These are phyloP conservation scores for Aspergillus arachidicola DNA, from an alignment of 2,329 filamentous ascomycete genomes.

Conservation along the genomic window DNA sequence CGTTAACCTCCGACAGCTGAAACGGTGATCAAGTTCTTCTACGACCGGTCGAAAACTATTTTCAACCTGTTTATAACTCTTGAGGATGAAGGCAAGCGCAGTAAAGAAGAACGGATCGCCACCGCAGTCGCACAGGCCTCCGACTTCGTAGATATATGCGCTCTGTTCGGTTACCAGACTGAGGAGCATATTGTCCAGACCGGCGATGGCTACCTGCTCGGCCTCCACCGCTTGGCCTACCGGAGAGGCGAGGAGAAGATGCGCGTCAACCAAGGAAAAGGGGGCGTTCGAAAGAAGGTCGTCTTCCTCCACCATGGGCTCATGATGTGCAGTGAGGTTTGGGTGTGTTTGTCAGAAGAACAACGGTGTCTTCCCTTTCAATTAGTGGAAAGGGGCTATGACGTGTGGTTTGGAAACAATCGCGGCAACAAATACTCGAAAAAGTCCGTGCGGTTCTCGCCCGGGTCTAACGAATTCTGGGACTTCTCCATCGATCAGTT, in stretches of 20 bases:
- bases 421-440: constrained; percentile 99
- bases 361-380: constrained; percentile 85
- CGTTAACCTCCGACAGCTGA: constrained; percentile 57
- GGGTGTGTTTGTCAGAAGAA: constrained; percentile 88
- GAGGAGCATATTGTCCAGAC: constrained; percentile 98
- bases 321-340: constrained; percentile 98
- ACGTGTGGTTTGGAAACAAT: constrained; percentile 98
- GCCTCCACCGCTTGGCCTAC: constrained; percentile 84
- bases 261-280: constrained; percentile 69
- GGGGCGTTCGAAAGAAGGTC: constrained; percentile 76
- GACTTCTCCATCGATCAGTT: constrained; percentile 99
- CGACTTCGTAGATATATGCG: constrained; percentile 94
- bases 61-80: constrained; percentile 79
- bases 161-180: constrained; percentile 84
- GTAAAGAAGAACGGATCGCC: constrained; percentile 70
- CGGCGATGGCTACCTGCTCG: constrained; percentile 87
- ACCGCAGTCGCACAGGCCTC: constrained; percentile 79
- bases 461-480: constrained; percentile 81
- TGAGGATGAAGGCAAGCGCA: constrained; percentile 67
- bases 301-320: constrained; percentile 94
- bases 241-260: constrained; percentile 77
- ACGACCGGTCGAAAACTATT: constrained; percentile 75
- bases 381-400: constrained; percentile 86
- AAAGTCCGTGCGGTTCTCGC: constrained; percentile 77
- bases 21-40: constrained; percentile 79